Percentiles rank a stretch among this genome's conserved stretches.
Evolutionary conservation across 768 basidiomycete genomes (phyloP).

Genomic region (Collybia sp.): DNA sequence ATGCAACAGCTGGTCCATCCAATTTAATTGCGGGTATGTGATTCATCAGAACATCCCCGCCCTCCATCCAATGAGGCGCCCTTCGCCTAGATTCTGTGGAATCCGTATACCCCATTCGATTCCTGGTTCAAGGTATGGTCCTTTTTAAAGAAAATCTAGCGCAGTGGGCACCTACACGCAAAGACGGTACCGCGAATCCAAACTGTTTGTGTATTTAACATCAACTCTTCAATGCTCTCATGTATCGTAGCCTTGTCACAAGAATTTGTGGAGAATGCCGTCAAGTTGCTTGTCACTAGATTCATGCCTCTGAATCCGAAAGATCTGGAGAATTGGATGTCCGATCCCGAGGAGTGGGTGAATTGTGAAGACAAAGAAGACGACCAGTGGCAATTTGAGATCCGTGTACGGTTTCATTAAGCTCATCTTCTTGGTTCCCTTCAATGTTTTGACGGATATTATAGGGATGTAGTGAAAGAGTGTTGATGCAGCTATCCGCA

Average conservation of each 20-base stretch:
- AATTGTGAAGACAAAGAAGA: slow-evolving; percentile 85
- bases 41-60: no score
- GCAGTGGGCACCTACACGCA: slow-evolving; percentile 68
- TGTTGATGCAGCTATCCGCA: slow-evolving; percentile 72
- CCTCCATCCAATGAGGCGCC: no score
- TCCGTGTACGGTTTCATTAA: slow-evolving; percentile 53
- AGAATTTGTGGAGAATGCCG: slow-evolving; percentile 71
- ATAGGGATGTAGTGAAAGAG: slow-evolving; percentile 92
- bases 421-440: neutral
- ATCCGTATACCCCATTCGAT: slow-evolving; percentile 71
- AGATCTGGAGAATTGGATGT: slow-evolving; percentile 81
- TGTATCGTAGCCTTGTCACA: slow-evolving; percentile 47
- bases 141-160: slow-evolving; percentile 80
- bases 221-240: slow-evolving; percentile 3
- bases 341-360: slow-evolving; percentile 94
- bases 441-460: neutral
- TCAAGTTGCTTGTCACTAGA: slow-evolving; percentile 71
- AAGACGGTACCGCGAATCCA: slow-evolving; percentile 54
- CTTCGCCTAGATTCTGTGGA: slow-evolving; percentile 49
- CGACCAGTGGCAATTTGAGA: slow-evolving; percentile 91
- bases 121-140: slow-evolving; percentile 81
- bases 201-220: slow-evolving; percentile 38
- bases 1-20: slow-evolving; percentile 53
- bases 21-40: slow-evolving; percentile 53
- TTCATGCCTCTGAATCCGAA: slow-evolving; percentile 80